Conservation (phyloP, 441 rosid species). For the Pelargonium fulgidum region DNA sequence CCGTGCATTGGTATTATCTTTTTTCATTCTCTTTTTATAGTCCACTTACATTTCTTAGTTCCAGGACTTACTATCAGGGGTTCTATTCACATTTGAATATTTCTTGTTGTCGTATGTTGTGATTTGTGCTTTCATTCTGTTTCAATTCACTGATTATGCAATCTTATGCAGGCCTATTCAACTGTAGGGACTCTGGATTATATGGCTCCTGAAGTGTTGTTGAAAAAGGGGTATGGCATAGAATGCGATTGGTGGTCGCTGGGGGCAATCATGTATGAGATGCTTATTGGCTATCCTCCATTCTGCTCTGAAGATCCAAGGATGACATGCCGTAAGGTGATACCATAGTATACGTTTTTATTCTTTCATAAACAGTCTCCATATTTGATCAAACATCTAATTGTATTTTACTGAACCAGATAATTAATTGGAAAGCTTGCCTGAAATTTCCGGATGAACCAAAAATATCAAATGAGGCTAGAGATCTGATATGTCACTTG, state of each 20-base stretch:
- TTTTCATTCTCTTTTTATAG: constrained; percentile 12
- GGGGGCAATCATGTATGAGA: constrained; percentile 95
- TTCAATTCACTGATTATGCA: constrained; percentile 20
- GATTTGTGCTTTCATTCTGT: neutral
- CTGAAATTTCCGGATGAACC: constrained; percentile 93
- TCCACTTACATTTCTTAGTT: constrained; percentile 10
- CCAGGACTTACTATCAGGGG: neutral
- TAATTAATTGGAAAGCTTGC: constrained; percentile 61
- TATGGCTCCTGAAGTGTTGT: constrained; percentile 92
- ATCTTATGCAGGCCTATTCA: constrained; percentile 69
- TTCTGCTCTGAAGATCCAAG: constrained; percentile 90
- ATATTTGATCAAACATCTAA: neutral
- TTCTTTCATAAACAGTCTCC: neutral
- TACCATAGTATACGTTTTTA: constrained; percentile 19
- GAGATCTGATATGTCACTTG: constrained; percentile 76
- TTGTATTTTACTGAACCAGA: constrained; percentile 19
- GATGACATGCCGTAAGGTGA: constrained; percentile 83
- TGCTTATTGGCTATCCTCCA: constrained; percentile 96
- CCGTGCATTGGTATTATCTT: constrained; percentile 66
- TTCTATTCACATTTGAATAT: neutral
- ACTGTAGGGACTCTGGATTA: constrained; percentile 97
- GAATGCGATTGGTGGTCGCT: constrained; percentile 99
- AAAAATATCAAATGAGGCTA: constrained; percentile 73
- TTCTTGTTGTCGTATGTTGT: neutral
- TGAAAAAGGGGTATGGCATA: constrained; percentile 97